Evolutionary conservation across 345 rosid species (phyloP), one percentile per base, ranked within the genome.

Genomic region (Arabis alpina): DNA sequence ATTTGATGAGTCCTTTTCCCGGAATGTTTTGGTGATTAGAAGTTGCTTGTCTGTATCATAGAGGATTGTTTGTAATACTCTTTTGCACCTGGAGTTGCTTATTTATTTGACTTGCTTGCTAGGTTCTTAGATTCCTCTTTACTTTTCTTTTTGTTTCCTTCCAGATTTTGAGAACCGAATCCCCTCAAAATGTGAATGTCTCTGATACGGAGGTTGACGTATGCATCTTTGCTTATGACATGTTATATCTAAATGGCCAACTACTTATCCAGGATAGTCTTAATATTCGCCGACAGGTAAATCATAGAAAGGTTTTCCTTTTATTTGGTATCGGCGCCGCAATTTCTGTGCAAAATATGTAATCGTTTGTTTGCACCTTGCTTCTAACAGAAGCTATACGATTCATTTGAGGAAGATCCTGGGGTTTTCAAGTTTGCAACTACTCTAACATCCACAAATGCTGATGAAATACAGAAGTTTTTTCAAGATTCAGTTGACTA

Each of bases 211-310:
- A 91, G 82, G 85, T 94, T 80, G 84, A 86, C 59, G 96, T 94
- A 47, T 91, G 99, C 85, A 80, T 91, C 75, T 94, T 78, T 78
- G 96, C 97, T 45, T 94, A 89, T 80, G 99, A 94, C 77, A 74
- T 94, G 59, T 80, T 94, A 68, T 89, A 86, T 81, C 82, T 85
- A 28, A 85, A 94, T 80, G 96, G 89, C 52, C 79, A 88, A 79
- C 23, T 19, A 19, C 23, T 19, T 19, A 19, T 19, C 23, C 23
- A 19, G 23, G 23, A 19, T 0, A 19, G 87, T 60, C 84, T 94
- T 37, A 76, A 77, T 60, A 82, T 83, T 71, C 92, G 93, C 55
- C 87, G 92, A 80, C 86, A 88, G 97, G 99, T 45, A 25, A 36
- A 14, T 47, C 56, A 61, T 55, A 30, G 1, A 30, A 30, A 30